Evolutionary conservation across 306 rosid genomes (phyloP).

Genomic region (Prunus mume): DNA sequence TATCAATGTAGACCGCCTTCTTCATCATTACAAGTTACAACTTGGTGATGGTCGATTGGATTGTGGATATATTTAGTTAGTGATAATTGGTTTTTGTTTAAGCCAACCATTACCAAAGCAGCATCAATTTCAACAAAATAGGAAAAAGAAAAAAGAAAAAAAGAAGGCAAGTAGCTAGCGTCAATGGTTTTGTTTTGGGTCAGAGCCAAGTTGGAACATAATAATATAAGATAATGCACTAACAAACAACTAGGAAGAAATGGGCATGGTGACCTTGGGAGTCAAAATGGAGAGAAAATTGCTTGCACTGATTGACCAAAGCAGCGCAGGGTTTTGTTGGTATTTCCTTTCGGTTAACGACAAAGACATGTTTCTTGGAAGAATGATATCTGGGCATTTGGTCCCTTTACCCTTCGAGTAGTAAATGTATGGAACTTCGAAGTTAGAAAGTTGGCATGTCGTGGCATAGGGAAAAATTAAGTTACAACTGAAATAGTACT

Average conservation of each 20-base stretch:
- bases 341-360: neutral
- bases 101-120: neutral
- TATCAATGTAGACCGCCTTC: neutral
- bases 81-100: neutral
- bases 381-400: neutral
- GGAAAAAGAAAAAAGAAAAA: too few species aligned
- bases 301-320: conserved; percentile 2
- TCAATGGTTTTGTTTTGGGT: neutral
- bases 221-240: conserved; percentile 9
- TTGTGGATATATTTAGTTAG: neutral
- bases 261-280: conserved; percentile 8
- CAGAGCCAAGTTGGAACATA: conserved; percentile 2
- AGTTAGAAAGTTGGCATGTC: neutral
- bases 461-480: too few species aligned
- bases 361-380: conserved; percentile 7
- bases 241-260: neutral
- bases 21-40: neutral
- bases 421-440: neutral
- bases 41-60: neutral
- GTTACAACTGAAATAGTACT: too few species aligned
- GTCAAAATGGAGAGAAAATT: neutral
- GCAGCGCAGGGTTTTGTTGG: neutral
- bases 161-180: neutral
- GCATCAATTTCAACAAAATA: neutral
- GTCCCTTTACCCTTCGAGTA: neutral